phyloP scores from a whole-genome alignment of 106 monocot species.

The Vanilla planifolia region DNA sequence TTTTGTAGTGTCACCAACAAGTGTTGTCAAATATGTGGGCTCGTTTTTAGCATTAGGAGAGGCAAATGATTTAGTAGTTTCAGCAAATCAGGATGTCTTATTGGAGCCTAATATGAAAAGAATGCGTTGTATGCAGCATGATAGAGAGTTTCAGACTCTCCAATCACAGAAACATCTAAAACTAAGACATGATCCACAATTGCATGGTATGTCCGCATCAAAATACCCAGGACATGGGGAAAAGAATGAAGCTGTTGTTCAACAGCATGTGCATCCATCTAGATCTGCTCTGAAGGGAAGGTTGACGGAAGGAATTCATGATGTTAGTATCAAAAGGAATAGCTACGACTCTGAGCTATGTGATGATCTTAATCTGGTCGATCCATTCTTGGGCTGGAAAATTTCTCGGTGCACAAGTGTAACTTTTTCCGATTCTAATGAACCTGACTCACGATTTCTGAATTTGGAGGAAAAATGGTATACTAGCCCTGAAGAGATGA shows the following conservation, averaged over 20 bases:
- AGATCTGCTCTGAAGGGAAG: conserved; percentile 10
- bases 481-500: conserved; percentile 69
- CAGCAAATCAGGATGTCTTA: conserved; percentile 13
- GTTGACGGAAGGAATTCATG: conserved; percentile 15
- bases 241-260: conserved; percentile 5
- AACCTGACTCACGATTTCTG: conserved; percentile 18
- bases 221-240: conserved; percentile 36
- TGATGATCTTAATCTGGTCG: conserved; percentile 9
- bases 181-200: conserved; percentile 1
- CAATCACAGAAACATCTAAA: conserved; percentile 35
- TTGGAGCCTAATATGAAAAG: conserved; percentile 31
- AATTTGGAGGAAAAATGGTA: conserved; percentile 88
- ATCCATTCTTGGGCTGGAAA: neutral
- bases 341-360: conserved; percentile 17
- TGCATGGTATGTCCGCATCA: conserved; percentile 1
- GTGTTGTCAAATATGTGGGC: conserved; percentile 68
- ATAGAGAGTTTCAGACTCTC: conserved; percentile 2
- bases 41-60: conserved; percentile 24
- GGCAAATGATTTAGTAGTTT: conserved; percentile 8
- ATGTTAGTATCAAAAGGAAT: conserved; percentile 6
- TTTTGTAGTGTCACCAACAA: conserved; percentile 40
- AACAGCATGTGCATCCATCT: conserved; percentile 2
- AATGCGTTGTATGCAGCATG: conserved; percentile 39
- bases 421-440: conserved; percentile 2
- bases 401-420: conserved; percentile 4